These are phyloP conservation scores for Inga laurina DNA, from an alignment of 306 rosid species.

Conservation along the genomic window DNA sequence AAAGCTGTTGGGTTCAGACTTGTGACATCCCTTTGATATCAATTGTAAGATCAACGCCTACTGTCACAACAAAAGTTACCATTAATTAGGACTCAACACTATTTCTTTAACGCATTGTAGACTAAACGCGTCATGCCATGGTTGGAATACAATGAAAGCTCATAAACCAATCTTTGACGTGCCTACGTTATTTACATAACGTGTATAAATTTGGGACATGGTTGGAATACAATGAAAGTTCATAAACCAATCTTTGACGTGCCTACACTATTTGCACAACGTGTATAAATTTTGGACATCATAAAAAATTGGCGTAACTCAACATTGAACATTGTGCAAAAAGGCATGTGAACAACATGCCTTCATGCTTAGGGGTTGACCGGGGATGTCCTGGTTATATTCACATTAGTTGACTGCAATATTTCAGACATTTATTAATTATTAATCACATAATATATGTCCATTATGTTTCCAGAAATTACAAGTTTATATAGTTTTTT, in stretches of 20 bases:
- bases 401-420: background rate
- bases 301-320: background rate
- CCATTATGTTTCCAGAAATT: background rate
- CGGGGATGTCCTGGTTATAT: background rate
- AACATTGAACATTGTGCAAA: background rate
- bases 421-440: background rate
- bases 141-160: background rate
- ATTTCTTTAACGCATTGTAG: background rate
- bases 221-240: background rate
- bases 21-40: background rate
- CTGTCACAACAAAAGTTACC: background rate
- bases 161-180: background rate
- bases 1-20: background rate
- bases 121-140: background rate
- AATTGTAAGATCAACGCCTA: background rate
- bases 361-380: background rate
- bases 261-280: background rate
- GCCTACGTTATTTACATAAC: background rate
- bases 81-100: background rate
- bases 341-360: constrained; percentile 5
- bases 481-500: background rate
- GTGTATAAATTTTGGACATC: background rate
- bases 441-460: background rate
- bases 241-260: background rate
- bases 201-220: constrained; percentile 1